Evolutionary conservation across 208 protist species (phyloP), one percentile per base, ranked within the genome.

Genomic region (Acanthamoeba culbertsoni): DNA sequence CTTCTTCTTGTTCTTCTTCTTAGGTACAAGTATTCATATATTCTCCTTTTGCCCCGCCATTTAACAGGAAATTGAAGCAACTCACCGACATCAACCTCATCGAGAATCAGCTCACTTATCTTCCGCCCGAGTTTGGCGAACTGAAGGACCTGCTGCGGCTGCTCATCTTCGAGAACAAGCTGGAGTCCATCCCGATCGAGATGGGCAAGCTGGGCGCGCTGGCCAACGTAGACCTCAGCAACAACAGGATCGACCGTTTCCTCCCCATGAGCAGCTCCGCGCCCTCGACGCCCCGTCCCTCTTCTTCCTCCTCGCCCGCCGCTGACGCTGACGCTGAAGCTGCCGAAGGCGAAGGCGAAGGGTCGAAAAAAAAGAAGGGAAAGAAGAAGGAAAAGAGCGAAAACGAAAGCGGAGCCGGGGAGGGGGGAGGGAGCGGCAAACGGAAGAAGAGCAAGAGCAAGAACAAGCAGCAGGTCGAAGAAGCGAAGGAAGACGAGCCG

Each of bases 51-150:
- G n/a, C n/a, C n/a, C n/a, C n/a, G n/a, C n/a, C n/a, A n/a, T n/a
- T n/a, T n/a, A n/a, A 14, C 33, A 89, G 79, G 16, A 89, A 89
- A 18, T 37, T 89, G 37, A 23, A 35, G 33, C 51, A 59, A 51
- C 55, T 89, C 51, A 89, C 79, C 28, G 79, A 89, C 51, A 68
- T 89, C 51, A 89, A 68, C 79, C n/a, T 89, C 51, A 65, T 89
- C 37, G 79, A 89, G 55, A 89, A 89, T 45, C 51, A 89, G 35
- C 79, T 89, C 33, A 59, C 46, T 18, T 59, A 43, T n/a, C 79
- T 89, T 8, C 79, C 79, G 33, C 79, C 79, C 33, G 79, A 89
- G 79, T 65, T 89, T 89, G 79, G 79, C 23, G 51, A 89, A 33
- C 79, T 89, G n/a, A 59, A 65, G 79, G 51, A 68, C 37, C 79